Evolutionary conservation across 2,329 filamentous ascomycete species (phyloP).

Genomic region (Ascochyta fabae): DNA sequence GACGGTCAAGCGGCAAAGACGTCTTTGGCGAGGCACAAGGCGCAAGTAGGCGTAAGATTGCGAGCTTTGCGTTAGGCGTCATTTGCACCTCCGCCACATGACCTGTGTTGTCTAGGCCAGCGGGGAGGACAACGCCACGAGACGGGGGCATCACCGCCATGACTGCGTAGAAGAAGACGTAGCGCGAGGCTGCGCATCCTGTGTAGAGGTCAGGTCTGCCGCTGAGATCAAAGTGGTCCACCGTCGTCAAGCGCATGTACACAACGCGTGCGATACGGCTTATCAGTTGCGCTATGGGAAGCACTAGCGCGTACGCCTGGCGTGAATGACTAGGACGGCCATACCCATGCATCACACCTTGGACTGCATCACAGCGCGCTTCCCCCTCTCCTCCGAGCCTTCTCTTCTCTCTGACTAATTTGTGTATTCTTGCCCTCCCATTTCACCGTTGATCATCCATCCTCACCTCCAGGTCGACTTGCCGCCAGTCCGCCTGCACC

Average conservation of each 20-base stretch:
- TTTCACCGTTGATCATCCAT: conserved; percentile 4
- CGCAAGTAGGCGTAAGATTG: conserved; percentile 30
- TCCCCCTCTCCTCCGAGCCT: conserved; percentile 14
- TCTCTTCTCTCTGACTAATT: conserved; percentile 12
- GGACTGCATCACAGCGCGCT: conserved; percentile 20
- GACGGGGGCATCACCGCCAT: conserved; percentile 12
- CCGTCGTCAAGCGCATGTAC: conserved; percentile 16
- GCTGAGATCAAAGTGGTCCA: neutral
- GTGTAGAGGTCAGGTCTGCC: conserved; percentile 10
- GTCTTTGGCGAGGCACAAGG: conserved; percentile 25
- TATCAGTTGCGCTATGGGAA: conserved; percentile 4
- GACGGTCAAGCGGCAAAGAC: conserved; percentile 7
- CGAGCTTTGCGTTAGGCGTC: conserved; percentile 30
- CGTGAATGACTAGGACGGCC: conserved; percentile 20
- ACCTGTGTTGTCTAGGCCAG: conserved; percentile 18
- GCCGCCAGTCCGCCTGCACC: conserved; percentile 11
- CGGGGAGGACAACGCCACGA: conserved; percentile 19
- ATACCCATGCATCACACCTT: conserved; percentile 18
- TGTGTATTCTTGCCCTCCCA: conserved; percentile 9
- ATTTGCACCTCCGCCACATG: conserved; percentile 30
- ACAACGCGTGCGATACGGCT: conserved; percentile 12
- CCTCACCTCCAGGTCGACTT: conserved; percentile 4
- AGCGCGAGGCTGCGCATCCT: conserved; percentile 9
- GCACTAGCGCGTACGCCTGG: conserved; percentile 7
- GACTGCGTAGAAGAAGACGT: conserved; percentile 5